Evolutionary conservation across 225 moss, liverwort and hornwort species (phyloP).

Genomic region (Thuidium tamariscinum): DNA sequence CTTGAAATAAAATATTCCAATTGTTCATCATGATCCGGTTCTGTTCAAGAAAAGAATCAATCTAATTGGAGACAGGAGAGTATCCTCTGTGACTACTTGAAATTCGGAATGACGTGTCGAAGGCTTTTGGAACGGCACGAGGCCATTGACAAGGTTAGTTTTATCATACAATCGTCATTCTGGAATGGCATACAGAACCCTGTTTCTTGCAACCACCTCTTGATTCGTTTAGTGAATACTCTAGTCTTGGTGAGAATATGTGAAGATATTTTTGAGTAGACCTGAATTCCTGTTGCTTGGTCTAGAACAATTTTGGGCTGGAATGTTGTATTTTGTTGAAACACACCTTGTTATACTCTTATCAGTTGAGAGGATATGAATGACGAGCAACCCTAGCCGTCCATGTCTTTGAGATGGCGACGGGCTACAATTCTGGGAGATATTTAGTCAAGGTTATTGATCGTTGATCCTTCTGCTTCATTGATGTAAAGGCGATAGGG

Average conservation of each 20-base stretch:
- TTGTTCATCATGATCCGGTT: not conserved
- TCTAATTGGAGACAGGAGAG: not conserved
- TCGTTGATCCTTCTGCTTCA: not conserved
- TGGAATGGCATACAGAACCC: not conserved
- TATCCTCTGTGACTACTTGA: not conserved
- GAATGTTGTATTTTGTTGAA: not conserved
- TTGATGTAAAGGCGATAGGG: not conserved
- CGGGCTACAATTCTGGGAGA: not conserved
- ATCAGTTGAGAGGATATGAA: not conserved
- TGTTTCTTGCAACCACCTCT: not conserved
- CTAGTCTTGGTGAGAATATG: not conserved
- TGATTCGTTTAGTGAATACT: not conserved
- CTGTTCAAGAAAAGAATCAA: not conserved
- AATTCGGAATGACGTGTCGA: not conserved
- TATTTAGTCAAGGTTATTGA: not conserved
- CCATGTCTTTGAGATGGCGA: not conserved
- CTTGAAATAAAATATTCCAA: conserved; percentile 6
- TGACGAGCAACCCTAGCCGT: not conserved
- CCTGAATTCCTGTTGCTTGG: not conserved
- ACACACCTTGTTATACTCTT: not conserved
- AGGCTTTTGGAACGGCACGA: not conserved
- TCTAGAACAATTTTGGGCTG: not conserved
- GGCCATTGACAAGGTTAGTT: not conserved
- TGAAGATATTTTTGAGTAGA: not conserved
- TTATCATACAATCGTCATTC: not conserved